Base-by-base conservation (phyloP, 2,329 filamentous ascomycete genomes). In the Trichophyton equinum region DNA sequence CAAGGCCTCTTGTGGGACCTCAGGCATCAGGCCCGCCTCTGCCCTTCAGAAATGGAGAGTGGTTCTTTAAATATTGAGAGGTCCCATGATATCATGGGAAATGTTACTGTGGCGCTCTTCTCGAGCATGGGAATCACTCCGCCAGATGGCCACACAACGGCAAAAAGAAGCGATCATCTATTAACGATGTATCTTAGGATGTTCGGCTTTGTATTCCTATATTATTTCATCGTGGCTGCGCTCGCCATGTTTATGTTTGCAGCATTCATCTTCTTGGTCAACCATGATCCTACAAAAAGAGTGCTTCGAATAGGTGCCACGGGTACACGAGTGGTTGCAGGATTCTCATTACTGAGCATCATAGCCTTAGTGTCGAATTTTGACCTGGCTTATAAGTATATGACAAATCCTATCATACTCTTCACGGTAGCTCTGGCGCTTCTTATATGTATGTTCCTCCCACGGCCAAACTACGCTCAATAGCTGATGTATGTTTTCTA, bases 51-150 rank as follows among this genome's bases (percentile, higher is more conserved):
- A 11, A 61, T 60, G 30, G 60, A 63, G 18, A 61, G 61, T n/a
- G 61, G 59, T 38, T 58, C 65, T 25, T 64, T 71, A 42, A 69
- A 67, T 8, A 63, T 67, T 11, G 66, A 71, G 36, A 64, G 67
- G 25, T 68, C 72, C 27, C 68, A 69, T 40, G 67, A 74, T 55
- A 65, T 75, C 22, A 68, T 74, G 53, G 72, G 73, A 13, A 75
- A 75, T 47, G 73, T 75, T 18, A 75, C 73, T 6, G 72, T 72
- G 0, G 71, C 72, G 25, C 67, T 75, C 2, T 75, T 75, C 62
- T 71, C 73, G 11, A 75, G 71, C 60, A 75, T 75, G 72, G 70
- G 70, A 4, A 72, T 75, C 15, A 69, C 68, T 15, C 72, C 70
- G 9, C 65, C 71, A 9, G 69, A 67, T 20, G 66, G 65, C 15